Conservation (phyloP, 495 filamentous ascomycete genomes). For the Cercophora samala region DNA sequence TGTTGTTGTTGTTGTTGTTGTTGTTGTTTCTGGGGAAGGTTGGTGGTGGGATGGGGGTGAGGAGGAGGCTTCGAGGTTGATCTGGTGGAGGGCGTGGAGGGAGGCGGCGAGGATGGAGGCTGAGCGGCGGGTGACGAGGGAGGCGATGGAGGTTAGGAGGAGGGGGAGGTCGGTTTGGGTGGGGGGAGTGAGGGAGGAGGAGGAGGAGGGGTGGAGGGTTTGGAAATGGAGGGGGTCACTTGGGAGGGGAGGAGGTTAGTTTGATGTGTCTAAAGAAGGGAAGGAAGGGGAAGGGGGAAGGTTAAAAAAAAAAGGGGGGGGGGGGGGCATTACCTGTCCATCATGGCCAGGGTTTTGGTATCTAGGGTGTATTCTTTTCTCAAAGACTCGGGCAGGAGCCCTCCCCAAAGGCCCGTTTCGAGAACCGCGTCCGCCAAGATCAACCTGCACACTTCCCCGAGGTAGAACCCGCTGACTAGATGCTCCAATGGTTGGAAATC, state of each 20-base stretch:
- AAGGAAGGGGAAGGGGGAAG: background rate
- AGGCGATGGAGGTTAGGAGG: conserved; percentile 51
- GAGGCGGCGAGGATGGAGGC: conserved; percentile 61
- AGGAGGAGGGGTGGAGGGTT: conserved; percentile 45
- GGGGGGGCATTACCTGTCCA: conserved; percentile 48
- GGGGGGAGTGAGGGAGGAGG: conserved; percentile 40
- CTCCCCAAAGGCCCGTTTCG: conserved; percentile 54
- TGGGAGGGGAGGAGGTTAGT: conserved; percentile 16
- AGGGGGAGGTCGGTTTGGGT: conserved; percentile 49
- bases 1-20: background rate
- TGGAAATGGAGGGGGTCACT: conserved; percentile 40
- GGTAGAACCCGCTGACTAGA: conserved; percentile 75
- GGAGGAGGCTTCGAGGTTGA: conserved; percentile 44
- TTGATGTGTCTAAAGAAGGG: background rate
- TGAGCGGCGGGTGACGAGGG: conserved; percentile 58
- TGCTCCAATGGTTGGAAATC: conserved; percentile 86
- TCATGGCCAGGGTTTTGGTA: conserved; percentile 57
- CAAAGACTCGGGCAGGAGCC: conserved; percentile 52
- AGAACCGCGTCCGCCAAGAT: conserved; percentile 62
- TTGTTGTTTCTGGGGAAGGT: no score
- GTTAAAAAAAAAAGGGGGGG: background rate
- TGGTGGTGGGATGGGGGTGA: no score
- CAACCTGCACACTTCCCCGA: conserved; percentile 75
- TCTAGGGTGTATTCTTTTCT: conserved; percentile 56
- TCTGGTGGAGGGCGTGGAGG: conserved; percentile 58